A percentile compares a stretch with the other conserved stretches of the same genome.
phyloP scores from a whole-genome alignment of 2,329 filamentous ascomycete genomes.

The Penicillium sp. region DNA sequence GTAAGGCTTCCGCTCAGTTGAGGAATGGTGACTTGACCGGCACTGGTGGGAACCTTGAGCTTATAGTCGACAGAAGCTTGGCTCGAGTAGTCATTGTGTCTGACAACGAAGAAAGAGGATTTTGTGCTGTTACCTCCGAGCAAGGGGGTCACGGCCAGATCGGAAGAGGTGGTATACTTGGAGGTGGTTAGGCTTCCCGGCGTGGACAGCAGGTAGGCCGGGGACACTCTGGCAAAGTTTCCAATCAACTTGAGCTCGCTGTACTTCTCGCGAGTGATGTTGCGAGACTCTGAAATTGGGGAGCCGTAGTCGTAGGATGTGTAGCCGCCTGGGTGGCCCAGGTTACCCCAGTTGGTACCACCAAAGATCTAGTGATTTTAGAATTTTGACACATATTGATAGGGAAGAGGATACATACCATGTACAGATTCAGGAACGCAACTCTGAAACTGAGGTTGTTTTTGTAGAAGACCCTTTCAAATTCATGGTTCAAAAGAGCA shows the following conservation, averaged over 20 bases:
- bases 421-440: conserved; percentile 72
- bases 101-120: conserved; percentile 59
- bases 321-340: conserved; percentile 68
- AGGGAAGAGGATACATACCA: conserved; percentile 51
- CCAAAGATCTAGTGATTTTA: conserved; percentile 58
- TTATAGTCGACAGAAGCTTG: conserved; percentile 61
- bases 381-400: neutral
- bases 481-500: conserved; percentile 68
- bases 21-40: conserved; percentile 42
- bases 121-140: conserved; percentile 52
- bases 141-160: conserved; percentile 63
- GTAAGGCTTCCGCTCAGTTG: conserved; percentile 42
- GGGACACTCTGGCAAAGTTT: conserved; percentile 73
- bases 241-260: conserved; percentile 75
- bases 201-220: conserved; percentile 64
- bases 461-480: conserved; percentile 78
- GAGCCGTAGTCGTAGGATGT: conserved; percentile 64
- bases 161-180: conserved; percentile 55
- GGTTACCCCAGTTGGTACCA: conserved; percentile 82
- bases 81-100: conserved; percentile 67
- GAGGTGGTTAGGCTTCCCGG: conserved; percentile 48
- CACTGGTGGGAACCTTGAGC: conserved; percentile 55
- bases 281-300: conserved; percentile 68
- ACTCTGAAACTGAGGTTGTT: conserved; percentile 68
- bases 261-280: conserved; percentile 72